phyloP scores from a whole-genome alignment of 1,284 basidiomycete genomes.

The Ceratobasidium sp. region DNA sequence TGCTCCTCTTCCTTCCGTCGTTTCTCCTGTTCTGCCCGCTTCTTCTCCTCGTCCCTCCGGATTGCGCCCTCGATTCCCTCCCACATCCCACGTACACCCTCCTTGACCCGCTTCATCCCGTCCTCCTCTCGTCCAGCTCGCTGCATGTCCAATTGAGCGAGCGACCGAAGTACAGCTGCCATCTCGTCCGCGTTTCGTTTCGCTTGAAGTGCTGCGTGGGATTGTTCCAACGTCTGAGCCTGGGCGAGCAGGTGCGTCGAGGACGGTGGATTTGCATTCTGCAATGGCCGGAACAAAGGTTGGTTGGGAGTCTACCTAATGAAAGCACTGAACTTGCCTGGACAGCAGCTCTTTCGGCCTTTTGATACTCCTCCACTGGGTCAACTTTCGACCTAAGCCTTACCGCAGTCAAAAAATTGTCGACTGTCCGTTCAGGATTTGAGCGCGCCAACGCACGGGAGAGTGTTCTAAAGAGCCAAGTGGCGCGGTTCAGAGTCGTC shows the following conservation, averaged over 20 bases:
- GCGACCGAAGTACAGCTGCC: conserved; percentile 8
- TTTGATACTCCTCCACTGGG: conserved; percentile 41
- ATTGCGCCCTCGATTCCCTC: conserved; percentile 42
- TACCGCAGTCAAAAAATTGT: conserved; percentile 38
- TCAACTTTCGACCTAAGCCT: conserved; percentile 36
- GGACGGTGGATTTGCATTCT: conserved; percentile 30
- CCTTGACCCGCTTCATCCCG: neutral
- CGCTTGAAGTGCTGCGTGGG: conserved; percentile 4
- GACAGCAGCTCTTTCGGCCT: conserved; percentile 31
- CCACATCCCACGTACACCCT: conserved; percentile 25
- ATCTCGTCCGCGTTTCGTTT: conserved; percentile 36
- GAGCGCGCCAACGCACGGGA: conserved; percentile 28
- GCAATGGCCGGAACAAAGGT: neutral
- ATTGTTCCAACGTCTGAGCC: conserved; percentile 1
- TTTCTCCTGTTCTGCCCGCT: conserved; percentile 43
- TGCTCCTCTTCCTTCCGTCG: conserved; percentile 35
- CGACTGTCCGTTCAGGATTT: conserved; percentile 21
- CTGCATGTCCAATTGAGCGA: conserved; percentile 12
- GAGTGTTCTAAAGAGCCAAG: neutral
- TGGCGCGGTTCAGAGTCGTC: neutral
- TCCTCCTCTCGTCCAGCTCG: conserved; percentile 38
- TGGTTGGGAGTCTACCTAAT: neutral
- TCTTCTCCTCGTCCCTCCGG: conserved; percentile 60
- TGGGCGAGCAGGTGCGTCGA: conserved; percentile 25
- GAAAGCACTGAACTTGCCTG: conserved; percentile 27